These are phyloP conservation scores for Spirogloea muscicola DNA, from an alignment of 139 green algal species.

Conservation along the genomic window DNA sequence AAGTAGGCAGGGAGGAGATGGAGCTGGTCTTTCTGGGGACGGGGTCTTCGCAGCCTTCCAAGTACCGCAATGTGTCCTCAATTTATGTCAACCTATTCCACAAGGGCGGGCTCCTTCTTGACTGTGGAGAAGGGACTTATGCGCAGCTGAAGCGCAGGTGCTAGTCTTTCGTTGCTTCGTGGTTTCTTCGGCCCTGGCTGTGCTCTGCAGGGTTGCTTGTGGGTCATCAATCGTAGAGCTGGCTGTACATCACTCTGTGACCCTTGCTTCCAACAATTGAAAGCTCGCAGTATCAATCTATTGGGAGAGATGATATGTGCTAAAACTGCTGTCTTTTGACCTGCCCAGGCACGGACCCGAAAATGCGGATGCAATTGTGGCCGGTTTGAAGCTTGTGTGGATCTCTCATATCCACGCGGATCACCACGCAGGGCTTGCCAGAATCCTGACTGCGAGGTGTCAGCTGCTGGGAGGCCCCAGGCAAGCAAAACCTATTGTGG, in stretches of 20 bases:
- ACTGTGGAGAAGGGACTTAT: conserved; percentile 85
- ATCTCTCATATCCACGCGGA: conserved; percentile 97
- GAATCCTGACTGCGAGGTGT: conserved; percentile 53
- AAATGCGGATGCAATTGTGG: conserved; percentile 40
- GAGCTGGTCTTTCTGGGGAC: conserved; percentile 56
- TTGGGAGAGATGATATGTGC: background rate
- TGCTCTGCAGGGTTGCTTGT: too few relatives aligned
- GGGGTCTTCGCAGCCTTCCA: conserved; percentile 74
- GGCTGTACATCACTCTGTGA: too few relatives aligned
- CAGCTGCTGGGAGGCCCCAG: conserved; percentile 44
- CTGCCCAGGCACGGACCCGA: conserved; percentile 57
- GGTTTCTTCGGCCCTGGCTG: too few relatives aligned
- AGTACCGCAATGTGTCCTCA: conserved; percentile 90
- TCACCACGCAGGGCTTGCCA: conserved; percentile 86
- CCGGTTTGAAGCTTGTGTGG: conserved; percentile 64
- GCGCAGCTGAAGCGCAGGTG: conserved; percentile 70
- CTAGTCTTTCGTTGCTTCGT: background rate
- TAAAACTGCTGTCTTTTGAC: background rate
- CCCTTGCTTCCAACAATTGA: too few relatives aligned
- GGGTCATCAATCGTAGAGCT: too few relatives aligned
- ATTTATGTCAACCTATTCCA: conserved; percentile 75
- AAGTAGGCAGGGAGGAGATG: conserved; percentile 21
- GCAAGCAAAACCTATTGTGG: conserved; percentile 51
- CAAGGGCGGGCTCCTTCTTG: conserved; percentile 74
- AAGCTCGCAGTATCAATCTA: too few relatives aligned